Base-by-base conservation (phyloP, 2,329 filamentous ascomycete genomes). In the Tolypocladium endophyticum region DNA sequence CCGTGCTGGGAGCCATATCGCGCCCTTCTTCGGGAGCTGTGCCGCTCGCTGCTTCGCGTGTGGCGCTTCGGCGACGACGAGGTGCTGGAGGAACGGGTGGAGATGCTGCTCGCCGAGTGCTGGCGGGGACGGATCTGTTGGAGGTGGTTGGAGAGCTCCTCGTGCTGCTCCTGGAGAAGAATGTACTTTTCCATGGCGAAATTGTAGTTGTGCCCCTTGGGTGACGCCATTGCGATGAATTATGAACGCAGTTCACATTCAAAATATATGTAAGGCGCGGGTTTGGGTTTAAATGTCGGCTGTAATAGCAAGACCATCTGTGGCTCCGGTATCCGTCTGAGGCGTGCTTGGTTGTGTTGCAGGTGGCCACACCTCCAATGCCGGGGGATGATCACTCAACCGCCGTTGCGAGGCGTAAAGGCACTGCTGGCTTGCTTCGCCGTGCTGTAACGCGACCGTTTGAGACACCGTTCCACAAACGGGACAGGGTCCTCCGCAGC, bases 181-280 rank as follows among this genome's bases (percentile, higher is more conserved):
- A 83, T 73, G 61, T 84, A 84, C 64, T 81, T 77, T 66, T 82
- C 79, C 67, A 84, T 71, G 58, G 78, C 77, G 45, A 81, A 74
- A 64, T 75, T 75, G 63, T 77, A 77, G 66, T 68, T 69, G 61
- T 73, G 70, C 33, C 60, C 61, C 18, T 62, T 62, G 55, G 56
- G 54, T 36, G 38, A 63, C 7, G 67, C 57, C 73, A 75, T 75
- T 55, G 65, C 70, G 61, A 62, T 30, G 59, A 35, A 36, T 38
- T 36, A 60, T 50, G 57, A 16, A 16, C 36, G 33, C 16, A 11
- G 18, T 35, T 35, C 12, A 36, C 30, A 33, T 54, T 16, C 11
- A 14, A 5, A n/a, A 6, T 36, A 36, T 33, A 16, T 3, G 20
- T 23, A 54, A 4, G 9, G 28, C 28, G 25, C n/a, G 35, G 33